Base-by-base conservation (phyloP, 768 basidiomycete genomes). In the Hypholoma fasciculare region DNA sequence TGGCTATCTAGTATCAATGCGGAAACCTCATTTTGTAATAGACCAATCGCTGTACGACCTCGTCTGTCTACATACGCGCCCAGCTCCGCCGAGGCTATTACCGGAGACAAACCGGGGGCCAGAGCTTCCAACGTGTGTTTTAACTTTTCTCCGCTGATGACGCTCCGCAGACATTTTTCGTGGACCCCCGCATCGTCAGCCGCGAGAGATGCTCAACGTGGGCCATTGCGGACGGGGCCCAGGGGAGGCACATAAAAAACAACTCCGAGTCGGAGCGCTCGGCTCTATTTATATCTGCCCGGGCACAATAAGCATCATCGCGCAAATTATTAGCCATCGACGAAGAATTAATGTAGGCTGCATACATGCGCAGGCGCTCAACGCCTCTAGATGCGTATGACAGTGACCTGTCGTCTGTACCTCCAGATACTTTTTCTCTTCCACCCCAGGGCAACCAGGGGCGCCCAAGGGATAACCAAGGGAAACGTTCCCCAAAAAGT, bases 1-100 rank as follows among this genome's bases (percentile, higher is more conserved):
- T 40, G 42, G 48, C 36, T 49, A 26, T 49, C 54, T n/a, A n/a
- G n/a, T n/a, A n/a, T n/a, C n/a, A 56, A 42, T 34, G 49, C 50
- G 52, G 37, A 26, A 40, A 26, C 42, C 49, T 23, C 34, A 20
- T 34, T 39, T 7, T 40, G 26, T 16, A 16, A 17, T 27, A 38
- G 5, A 12, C 12, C 44, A 7, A n/a, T 19, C 4, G 16, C 11
- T 23, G 20, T 17, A 46, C 19, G 23, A 17, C 44, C 19, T 14
- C 47, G 27, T 19, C 44, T 46, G 23, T 46, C 23, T 46, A 46
- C 17, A n/a, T 23, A 23, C 30, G 30, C 30, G 30, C 9, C 30
- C 30, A 34, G 30, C 30, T 34, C 30, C 40, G 40, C 40, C 40
- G 17, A 17, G 17, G 40, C 13, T 6, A 42, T 17, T 14, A 14